Evolutionary conservation across 2,329 filamentous ascomycete genomes (phyloP), one percentile per base, ranked within the genome.

Genomic region (Pseudocercospora ulei): DNA sequence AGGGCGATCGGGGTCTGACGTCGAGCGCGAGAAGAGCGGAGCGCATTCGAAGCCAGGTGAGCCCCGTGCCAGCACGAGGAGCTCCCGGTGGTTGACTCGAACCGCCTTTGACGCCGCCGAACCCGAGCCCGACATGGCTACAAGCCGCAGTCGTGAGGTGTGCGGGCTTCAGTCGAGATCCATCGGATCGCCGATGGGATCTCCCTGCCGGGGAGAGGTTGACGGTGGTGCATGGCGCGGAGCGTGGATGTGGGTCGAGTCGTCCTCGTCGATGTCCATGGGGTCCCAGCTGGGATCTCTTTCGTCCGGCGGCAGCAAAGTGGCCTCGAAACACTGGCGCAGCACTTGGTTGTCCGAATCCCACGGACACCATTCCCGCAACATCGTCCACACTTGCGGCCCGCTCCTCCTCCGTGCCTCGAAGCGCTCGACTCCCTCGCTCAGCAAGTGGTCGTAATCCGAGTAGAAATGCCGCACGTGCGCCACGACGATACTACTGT

Each of bases 401-500:
- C 38, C 44, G n/a, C 48, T 56, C 18, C 35, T 18, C n/a, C 43
- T 34, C 3, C 56, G 43, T 7, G 56, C 56, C 11, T 55, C 54
- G 19, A 48, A 59, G 7, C 55, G 34, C 43, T 56, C 56, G 0
- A 56, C 37, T 5, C 48, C 46, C 3, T 45, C 46, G 2, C 43
- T 47, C 8, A 78, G 60, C 23, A 76, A 62, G 29, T 65, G 65
- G 55, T 79, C 75, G 55, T 79, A 79, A 36, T 74, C 63, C 36
- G 72, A 77, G 49, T 76, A 73, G 5, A 65, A 56, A 51, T 78
- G 75, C 16, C 75, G 69, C 42, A 78, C 73, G 52, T 78, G 73
- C 11, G 75, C 75, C 16, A 75, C 69, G 22, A 76, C 71, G n/a
- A 59, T 51, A 27, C 46, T 49, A 4, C 49, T 57, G 12, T 45